Conservation (phyloP, 2,329 filamentous ascomycete species). For the Colletotrichum eremochloae region DNA sequence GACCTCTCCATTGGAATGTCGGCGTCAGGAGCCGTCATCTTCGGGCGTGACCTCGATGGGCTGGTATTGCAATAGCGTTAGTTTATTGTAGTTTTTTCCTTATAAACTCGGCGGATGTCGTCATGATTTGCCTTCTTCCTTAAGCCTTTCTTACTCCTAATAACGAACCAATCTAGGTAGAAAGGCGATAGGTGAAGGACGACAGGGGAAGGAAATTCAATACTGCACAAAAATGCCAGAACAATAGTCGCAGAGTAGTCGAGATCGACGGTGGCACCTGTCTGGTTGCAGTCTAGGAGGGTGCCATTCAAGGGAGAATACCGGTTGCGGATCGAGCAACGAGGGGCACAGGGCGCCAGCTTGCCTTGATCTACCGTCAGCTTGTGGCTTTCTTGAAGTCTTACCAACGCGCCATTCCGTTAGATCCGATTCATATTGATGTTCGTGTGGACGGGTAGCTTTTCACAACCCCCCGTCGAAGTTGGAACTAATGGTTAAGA, state of each 20-base stretch:
- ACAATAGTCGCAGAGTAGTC: constrained; percentile 3
- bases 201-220: background rate
- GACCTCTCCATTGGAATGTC: background rate
- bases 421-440: constrained; percentile 6
- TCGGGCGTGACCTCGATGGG: background rate
- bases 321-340: background rate
- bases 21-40: background rate
- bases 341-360: background rate
- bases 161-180: background rate
- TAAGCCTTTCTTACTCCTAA: background rate
- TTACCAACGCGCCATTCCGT: background rate
- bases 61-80: background rate
- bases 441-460: background rate
- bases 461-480: background rate
- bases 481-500: background rate
- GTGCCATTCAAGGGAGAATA: constrained; percentile 23
- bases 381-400: constrained; percentile 6
- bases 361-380: constrained; percentile 5
- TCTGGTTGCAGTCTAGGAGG: constrained; percentile 1
- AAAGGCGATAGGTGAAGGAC: no score
- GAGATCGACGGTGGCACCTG: background rate
- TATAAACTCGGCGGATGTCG: background rate
- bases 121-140: background rate
- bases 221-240: constrained; percentile 9
- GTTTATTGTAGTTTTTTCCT: no score